Base-by-base conservation (phyloP, 306 rosid species). In the Mimosa pudica region DNA sequence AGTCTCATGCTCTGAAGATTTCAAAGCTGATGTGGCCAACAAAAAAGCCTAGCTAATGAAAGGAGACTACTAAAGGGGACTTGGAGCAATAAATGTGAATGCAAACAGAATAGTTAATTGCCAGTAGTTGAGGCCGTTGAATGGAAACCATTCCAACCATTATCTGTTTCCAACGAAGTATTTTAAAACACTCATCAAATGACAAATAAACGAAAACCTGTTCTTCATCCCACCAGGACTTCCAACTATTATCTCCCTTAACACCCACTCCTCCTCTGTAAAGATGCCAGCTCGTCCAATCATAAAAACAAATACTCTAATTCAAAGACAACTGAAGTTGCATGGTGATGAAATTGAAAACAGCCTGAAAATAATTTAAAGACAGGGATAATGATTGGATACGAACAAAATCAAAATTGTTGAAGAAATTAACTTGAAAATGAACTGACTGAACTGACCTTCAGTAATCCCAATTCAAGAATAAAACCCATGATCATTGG, bases 191-290 rank as follows among this genome's bases (percentile, higher is more conserved):
- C 2, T 4, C 41, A 71, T 76, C 76, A 61, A 77, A 64, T 41
- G 61, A 58, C 48, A 63, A 17, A 42, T 54, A 36, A 79, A 54
- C 18, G 70, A 71, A 41, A 70, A 92, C 99, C 99, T 91, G 99
- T 85, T 95, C 99, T 85, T 95, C 99, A 33, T 91, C 93, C 99
- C 99, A 95, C 99, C 99, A 95, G 67, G 98, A 91, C 82, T 95
- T 98, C 99, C 99, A 95, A 86, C 99, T 95, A 82, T 89, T 84
- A 2, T 95, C 99, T 88, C 99, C 99, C 85, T 87, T 95, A 35
- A 91, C 94, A 49, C 96, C 99, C 18, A 93, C 98, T 13, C 99
- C 98, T 76, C 99, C 99, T 89, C 88, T 93, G 84, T 95, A 95
- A 73, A 95, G 92, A 77, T 92, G 99, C 99, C 99, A 95, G 87